Conservation (phyloP, 352 stramenopile species). For the Globisporangium spiculum region DNA sequence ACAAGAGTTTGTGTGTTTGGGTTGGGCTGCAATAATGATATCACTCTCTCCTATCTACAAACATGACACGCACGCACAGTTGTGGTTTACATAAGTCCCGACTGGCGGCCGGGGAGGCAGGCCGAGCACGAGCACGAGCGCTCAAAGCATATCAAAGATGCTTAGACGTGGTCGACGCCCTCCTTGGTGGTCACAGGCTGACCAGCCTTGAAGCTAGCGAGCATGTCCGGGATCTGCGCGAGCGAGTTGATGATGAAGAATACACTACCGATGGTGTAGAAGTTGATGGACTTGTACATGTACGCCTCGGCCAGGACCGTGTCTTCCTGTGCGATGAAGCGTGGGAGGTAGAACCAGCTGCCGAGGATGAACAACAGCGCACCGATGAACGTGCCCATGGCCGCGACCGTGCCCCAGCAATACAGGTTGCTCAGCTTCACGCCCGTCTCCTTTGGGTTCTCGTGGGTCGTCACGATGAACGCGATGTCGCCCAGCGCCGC, state of each 20-base stretch:
- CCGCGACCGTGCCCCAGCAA: slow-evolving; percentile 49
- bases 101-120: not conserved
- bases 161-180: slow-evolving; percentile 25
- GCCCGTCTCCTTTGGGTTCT: slow-evolving; percentile 38
- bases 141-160: not conserved
- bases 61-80: not conserved
- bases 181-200: slow-evolving; percentile 25
- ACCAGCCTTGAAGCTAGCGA: slow-evolving; percentile 37
- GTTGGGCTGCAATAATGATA: slow-evolving; percentile 9
- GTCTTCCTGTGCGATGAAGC: slow-evolving; percentile 64
- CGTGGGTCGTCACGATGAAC: slow-evolving; percentile 64
- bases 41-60: slow-evolving; percentile 11
- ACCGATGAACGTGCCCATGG: slow-evolving; percentile 57
- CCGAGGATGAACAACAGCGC: slow-evolving; percentile 74
- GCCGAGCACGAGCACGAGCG: not conserved
- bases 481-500: slow-evolving; percentile 58
- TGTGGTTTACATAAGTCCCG: not conserved
- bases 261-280: slow-evolving; percentile 67
- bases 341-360: slow-evolving; percentile 79
- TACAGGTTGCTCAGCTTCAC: slow-evolving; percentile 53
- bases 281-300: slow-evolving; percentile 76
- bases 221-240: slow-evolving; percentile 53
- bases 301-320: slow-evolving; percentile 42
- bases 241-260: slow-evolving; percentile 78
- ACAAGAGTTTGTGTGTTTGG: slow-evolving; percentile 3